Conservation (phyloP, 2,329 filamentous ascomycete genomes). For the Ophiostoma novo-ulmi region DNA sequence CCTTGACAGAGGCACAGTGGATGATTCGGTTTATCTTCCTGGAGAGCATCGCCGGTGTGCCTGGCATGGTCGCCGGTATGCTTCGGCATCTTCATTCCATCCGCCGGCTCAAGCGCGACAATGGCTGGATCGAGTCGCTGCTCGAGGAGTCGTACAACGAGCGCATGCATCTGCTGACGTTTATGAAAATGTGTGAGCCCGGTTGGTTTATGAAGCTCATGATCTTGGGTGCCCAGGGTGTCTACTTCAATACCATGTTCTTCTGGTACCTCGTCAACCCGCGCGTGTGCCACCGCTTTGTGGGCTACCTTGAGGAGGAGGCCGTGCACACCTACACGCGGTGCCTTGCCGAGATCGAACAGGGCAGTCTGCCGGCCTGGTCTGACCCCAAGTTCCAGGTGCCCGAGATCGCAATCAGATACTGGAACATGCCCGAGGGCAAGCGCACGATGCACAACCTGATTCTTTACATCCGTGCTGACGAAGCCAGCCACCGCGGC, state of each 20-base stretch:
- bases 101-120: constrained; percentile 81
- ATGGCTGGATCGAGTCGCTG: constrained; percentile 93
- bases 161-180: constrained; percentile 83
- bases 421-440: constrained; percentile 91
- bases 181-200: constrained; percentile 75
- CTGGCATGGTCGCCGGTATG: constrained; percentile 96
- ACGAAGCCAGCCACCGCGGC: constrained; percentile 80
- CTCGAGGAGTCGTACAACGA: constrained; percentile 90
- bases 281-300: constrained; percentile 86
- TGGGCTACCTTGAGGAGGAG: constrained; percentile 95
- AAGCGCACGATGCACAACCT: constrained; percentile 78
- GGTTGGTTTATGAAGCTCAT: constrained; percentile 82
- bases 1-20: constrained; percentile 81
- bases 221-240: constrained; percentile 87
- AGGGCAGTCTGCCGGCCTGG: constrained; percentile 80
- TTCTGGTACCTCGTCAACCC: constrained; percentile 81
- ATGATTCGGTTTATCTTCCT: constrained; percentile 86
- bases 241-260: constrained; percentile 96
- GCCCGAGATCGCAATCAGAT: constrained; percentile 82
- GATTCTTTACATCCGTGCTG: constrained; percentile 73
- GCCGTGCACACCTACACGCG: constrained; percentile 93
- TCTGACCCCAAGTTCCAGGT: constrained; percentile 62
- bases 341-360: constrained; percentile 79
- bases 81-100: constrained; percentile 81
- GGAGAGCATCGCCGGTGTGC: constrained; percentile 89